These are phyloP conservation scores for Coelastrella sp. DNA, from an alignment of 139 green algal species.

Conservation along the genomic window DNA sequence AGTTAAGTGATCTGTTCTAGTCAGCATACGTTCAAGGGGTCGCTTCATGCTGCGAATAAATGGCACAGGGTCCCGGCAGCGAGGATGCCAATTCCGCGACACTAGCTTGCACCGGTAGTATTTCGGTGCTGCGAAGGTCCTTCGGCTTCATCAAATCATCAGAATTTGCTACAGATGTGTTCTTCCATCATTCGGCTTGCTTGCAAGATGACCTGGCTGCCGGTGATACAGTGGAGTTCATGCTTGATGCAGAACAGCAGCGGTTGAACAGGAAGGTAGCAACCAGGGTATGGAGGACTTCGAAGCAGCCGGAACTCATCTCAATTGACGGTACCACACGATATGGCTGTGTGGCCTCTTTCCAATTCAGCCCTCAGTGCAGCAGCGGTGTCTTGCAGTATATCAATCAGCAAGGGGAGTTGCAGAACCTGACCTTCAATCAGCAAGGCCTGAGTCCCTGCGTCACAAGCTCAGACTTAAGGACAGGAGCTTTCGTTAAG, in stretches of 20 bases:
- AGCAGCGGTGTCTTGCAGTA: background rate
- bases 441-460: background rate
- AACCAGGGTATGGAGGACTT: background rate
- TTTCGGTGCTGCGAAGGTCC: background rate
- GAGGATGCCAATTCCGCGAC: background rate
- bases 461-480: background rate
- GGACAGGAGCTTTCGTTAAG: background rate
- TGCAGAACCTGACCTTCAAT: constrained; percentile 35
- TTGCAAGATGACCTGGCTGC: background rate
- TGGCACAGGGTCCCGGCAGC: background rate
- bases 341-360: background rate
- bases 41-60: no score
- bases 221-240: constrained; percentile 18
- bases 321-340: background rate
- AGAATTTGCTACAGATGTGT: background rate
- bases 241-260: constrained; percentile 7
- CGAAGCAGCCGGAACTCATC: background rate
- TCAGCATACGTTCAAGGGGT: no score
- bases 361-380: background rate
- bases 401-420: background rate
- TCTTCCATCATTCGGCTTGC: background rate
- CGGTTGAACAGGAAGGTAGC: background rate
- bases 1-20: no score
- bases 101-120: background rate
- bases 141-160: constrained; percentile 26